These are phyloP conservation scores for Tylopilus intermedius DNA, from an alignment of 768 basidiomycete genomes.

Conservation along the genomic window DNA sequence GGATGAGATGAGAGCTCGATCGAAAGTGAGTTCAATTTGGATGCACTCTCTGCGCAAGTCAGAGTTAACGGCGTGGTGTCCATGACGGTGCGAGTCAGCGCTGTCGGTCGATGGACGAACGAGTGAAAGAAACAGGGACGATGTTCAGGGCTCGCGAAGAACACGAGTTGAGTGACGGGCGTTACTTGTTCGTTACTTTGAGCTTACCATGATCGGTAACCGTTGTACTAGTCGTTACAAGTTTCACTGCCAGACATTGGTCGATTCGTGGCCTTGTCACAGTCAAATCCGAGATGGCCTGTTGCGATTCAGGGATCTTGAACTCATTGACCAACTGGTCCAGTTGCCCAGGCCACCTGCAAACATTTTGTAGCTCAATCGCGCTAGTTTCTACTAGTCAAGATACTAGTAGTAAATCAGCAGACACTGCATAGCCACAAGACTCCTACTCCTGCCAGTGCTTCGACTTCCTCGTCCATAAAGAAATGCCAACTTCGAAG, in stretches of 20 bases:
- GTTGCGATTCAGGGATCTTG: no score
- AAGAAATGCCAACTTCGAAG: slow-evolving; percentile 36
- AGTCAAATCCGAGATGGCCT: no score
- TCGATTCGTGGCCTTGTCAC: no score
- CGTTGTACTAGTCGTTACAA: background rate
- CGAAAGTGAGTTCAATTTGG: slow-evolving; percentile 32
- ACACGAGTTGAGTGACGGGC: background rate
- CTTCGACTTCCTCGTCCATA: background rate
- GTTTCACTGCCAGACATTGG: background rate
- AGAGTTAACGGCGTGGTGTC: slow-evolving; percentile 11
- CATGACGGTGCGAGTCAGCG: slow-evolving; percentile 11
- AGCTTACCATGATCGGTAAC: slow-evolving; percentile 5
- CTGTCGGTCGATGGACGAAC: background rate
- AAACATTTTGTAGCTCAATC: no score
- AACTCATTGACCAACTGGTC: no score
- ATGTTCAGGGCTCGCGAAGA: background rate
- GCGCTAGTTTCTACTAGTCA: no score
- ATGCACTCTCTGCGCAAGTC: slow-evolving; percentile 27
- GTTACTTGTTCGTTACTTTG: background rate
- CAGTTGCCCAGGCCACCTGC: no score
- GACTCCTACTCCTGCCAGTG: background rate
- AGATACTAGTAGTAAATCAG: no score
- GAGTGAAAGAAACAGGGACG: background rate
- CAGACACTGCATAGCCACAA: slow-evolving; percentile 12
- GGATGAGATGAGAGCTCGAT: slow-evolving; percentile 31